These are phyloP conservation scores for Teunomyces aglyptinius DNA, from an alignment of 805 yeast genomes.

Conservation along the genomic window DNA sequence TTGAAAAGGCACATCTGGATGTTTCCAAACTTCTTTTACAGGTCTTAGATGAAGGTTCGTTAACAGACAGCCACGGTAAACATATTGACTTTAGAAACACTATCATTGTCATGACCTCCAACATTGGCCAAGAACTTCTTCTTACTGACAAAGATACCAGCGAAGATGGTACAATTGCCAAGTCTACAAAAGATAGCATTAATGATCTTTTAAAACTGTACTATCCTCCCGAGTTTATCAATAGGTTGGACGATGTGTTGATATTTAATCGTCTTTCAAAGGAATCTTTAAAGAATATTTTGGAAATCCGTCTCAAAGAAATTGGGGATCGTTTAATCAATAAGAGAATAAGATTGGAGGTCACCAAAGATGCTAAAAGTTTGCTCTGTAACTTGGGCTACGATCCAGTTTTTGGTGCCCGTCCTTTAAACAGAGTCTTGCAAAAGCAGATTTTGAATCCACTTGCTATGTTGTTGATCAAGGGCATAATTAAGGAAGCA, in stretches of 20 bases:
- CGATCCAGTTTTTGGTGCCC: constrained; percentile 90
- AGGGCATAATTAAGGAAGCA: constrained; percentile 62
- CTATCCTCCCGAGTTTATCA: constrained; percentile 94
- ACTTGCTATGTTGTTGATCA: constrained; percentile 73
- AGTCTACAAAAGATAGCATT: constrained; percentile 55
- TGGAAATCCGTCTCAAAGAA: constrained; percentile 80
- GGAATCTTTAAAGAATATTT: constrained; percentile 69
- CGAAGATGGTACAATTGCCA: constrained; percentile 59
- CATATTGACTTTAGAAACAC: constrained; percentile 93
- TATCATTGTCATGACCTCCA: constrained; percentile 93
- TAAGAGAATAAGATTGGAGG: constrained; percentile 63
- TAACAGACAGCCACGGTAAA: constrained; percentile 94
- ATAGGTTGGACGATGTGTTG: constrained; percentile 90
- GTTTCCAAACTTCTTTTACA: constrained; percentile 87
- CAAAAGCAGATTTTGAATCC: constrained; percentile 86
- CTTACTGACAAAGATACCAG: constrained; percentile 59
- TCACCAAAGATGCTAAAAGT: constrained; percentile 63
- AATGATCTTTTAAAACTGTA: constrained; percentile 62
- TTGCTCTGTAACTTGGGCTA: constrained; percentile 86
- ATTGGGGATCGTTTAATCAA: constrained; percentile 75
- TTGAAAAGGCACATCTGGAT: constrained; percentile 96
- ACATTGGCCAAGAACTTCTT: constrained; percentile 90
- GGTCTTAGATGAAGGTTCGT: constrained; percentile 90
- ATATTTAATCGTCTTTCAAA: constrained; percentile 89
- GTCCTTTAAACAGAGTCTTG: constrained; percentile 89